Base-by-base conservation (phyloP, 108 stramenopile genomes). In the Nannochloropsis gaditana region DNA sequence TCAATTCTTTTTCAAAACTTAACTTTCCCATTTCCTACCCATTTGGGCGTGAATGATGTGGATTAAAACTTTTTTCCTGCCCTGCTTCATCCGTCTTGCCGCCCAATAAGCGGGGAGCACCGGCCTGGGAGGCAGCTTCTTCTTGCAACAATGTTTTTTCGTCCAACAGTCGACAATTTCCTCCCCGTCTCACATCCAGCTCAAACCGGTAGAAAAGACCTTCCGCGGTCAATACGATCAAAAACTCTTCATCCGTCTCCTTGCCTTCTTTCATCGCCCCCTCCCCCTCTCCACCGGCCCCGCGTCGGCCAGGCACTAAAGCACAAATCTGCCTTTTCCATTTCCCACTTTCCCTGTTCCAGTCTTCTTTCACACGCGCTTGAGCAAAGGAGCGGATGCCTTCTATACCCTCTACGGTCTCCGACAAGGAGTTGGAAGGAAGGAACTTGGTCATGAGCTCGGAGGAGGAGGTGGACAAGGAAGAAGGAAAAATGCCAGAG, bases 151-250 rank as follows among this genome's bases (percentile, higher is more conserved):
- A 79, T 43, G 85, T 83, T 31, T 82, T 81, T 17, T 85, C 88
- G 44, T 85, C 42, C 44, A 82, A 79, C 44, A 89, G 45, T 5
- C 88, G 82, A 82, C 88, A 89, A 42, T 83, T 83, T 21, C 88
- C 88, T 21, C 88, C 88, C 21, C 19, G 59, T 5, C 82, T 80
- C 43, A 80, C 85, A 43, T 85, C 84, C 45, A 89, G 85, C n/a
- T 41, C 83, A 59, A 83, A 89, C 73, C 81, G 79, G 50, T 85
- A 85, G 44, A 85, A 44, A 11, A 86, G 85, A 21, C 88, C 88
- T 45, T 89, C 85, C 45, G 44, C 81, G 17, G 88, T 89, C 17
- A 85, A 82, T 15, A 86, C 88, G 21, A 89, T 31, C 80, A 89
- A 79, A 15, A 80, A 10, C 44, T 87, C 87, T 9, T 80, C 83